These are phyloP conservation scores for Jatropha podagrica DNA, from an alignment of 441 rosid species.

Conservation along the genomic window DNA sequence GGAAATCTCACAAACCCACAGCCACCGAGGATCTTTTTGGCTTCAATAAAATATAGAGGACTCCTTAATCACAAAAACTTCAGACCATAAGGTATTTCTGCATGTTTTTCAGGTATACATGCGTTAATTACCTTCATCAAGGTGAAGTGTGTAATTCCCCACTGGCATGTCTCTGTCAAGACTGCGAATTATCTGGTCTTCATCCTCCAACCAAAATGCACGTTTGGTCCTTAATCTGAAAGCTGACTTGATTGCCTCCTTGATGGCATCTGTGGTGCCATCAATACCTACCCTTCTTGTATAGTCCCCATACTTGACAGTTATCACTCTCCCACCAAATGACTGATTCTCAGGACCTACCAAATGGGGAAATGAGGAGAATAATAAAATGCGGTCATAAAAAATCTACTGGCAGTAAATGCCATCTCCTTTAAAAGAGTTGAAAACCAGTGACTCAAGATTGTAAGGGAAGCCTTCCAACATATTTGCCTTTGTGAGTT, in stretches of 20 bases:
- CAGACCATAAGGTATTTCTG: neutral
- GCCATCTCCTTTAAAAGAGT: slow-evolving; percentile 8
- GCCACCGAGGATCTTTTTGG: neutral
- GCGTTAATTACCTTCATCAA: slow-evolving; percentile 68
- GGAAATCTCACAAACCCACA: neutral
- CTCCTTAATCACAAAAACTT: neutral
- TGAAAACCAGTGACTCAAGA: slow-evolving; percentile 13
- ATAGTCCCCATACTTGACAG: slow-evolving; percentile 87
- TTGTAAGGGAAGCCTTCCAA: slow-evolving; percentile 5
- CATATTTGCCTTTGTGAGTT: slow-evolving; percentile 11
- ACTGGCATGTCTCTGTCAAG: slow-evolving; percentile 95
- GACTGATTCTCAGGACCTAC: slow-evolving; percentile 56
- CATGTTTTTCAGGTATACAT: neutral
- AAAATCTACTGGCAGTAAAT: neutral
- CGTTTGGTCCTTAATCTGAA: slow-evolving; percentile 82
- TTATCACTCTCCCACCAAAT: slow-evolving; percentile 83
- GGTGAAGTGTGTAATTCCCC: slow-evolving; percentile 79
- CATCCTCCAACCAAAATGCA: slow-evolving; percentile 98
- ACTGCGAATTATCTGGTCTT: slow-evolving; percentile 75
- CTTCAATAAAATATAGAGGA: neutral
- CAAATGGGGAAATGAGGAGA: slow-evolving; percentile 8
- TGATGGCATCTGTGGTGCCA: slow-evolving; percentile 83
- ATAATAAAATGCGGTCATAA: neutral
- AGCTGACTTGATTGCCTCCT: slow-evolving; percentile 81
- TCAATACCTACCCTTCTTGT: slow-evolving; percentile 91